These are phyloP conservation scores for Aspergillus sojae DNA, from an alignment of 2,329 filamentous ascomycete species.

Conservation along the genomic window DNA sequence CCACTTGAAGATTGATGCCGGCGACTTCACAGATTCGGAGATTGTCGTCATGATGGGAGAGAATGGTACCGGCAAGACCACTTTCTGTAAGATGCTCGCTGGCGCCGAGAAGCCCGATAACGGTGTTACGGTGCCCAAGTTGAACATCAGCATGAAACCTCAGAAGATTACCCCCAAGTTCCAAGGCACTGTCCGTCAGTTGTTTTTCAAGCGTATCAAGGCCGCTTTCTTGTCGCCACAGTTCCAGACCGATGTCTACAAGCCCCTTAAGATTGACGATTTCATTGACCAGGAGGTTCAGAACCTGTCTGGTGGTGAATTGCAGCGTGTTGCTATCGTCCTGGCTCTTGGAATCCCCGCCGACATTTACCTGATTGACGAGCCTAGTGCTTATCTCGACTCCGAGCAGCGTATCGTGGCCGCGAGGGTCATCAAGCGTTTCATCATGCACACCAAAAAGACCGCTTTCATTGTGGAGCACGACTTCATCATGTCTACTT, in stretches of 20 bases:
- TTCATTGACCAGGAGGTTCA: constrained; percentile 99
- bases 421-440: constrained; percentile 96
- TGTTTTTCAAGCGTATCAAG: constrained; percentile 99
- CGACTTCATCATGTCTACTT: constrained; percentile 97
- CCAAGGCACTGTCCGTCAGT: constrained; percentile 90
- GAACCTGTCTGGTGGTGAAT: constrained; percentile 97
- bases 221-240: constrained; percentile 93
- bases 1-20: constrained; percentile 76
- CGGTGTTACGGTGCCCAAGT: constrained; percentile 75
- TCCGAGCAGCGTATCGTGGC: constrained; percentile 99
- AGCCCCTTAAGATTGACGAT: constrained; percentile 97
- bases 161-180: constrained; percentile 99
- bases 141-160: constrained; percentile 99
- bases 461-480: constrained; percentile 99
- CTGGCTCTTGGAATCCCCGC: constrained; percentile 93
- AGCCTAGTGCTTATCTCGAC: constrained; percentile 95
- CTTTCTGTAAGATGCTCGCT: constrained; percentile 94
- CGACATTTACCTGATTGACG: constrained; percentile 98
- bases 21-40: constrained; percentile 94
- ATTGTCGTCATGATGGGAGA: constrained; percentile 99
- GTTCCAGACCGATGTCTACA: constrained; percentile 99
- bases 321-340: constrained; percentile 98
- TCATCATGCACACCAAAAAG: constrained; percentile 99
- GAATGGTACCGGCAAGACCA: constrained; percentile 99
- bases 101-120: constrained; percentile 91